Evolutionary conservation across 768 basidiomycete species (phyloP).

Genomic region (Sarcomyxa edulis): DNA sequence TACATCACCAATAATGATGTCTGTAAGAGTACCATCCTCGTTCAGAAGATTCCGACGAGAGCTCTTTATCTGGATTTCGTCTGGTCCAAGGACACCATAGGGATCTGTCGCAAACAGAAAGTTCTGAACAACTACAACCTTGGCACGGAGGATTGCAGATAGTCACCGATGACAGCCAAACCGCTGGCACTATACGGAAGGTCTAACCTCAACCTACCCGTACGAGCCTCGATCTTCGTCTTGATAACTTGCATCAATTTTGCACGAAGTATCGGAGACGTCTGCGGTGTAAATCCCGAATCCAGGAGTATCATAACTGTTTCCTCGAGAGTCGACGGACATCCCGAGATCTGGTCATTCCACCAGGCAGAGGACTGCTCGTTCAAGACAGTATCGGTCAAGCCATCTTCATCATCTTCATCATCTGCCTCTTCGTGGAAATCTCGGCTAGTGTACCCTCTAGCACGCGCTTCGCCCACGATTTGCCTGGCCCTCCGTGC

Average conservation of each 20-base stretch:
- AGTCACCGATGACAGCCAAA: too few relatives aligned
- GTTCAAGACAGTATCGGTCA: constrained; percentile 16
- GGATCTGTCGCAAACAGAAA: constrained; percentile 35
- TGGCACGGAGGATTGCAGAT: too few relatives aligned
- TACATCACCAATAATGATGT: constrained; percentile 52
- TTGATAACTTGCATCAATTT: constrained; percentile 49
- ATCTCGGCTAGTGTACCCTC: constrained; percentile 34
- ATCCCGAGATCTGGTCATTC: constrained; percentile 58
- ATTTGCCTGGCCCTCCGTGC: constrained; percentile 31
- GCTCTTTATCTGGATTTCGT: constrained; percentile 55
- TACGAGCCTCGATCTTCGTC: constrained; percentile 33
- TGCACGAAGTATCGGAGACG: constrained; percentile 42
- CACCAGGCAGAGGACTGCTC: constrained; percentile 62
- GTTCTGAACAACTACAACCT: constrained; percentile 2
- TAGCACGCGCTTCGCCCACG: constrained; percentile 34
- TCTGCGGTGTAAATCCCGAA: constrained; percentile 50
- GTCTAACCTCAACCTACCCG: constrained; percentile 40
- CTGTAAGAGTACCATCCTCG: constrained; percentile 37
- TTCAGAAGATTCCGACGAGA: constrained; percentile 36
- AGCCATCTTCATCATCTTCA: constrained; percentile 32
- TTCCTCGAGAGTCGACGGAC: constrained; percentile 60
- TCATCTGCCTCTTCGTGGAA: constrained; percentile 31
- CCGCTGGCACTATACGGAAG: too few relatives aligned
- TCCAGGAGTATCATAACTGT: constrained; percentile 56
- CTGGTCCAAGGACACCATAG: constrained; percentile 41